Evolutionary conservation across 805 yeast species (phyloP).

Genomic region (Saccharomycopsis sp.): DNA sequence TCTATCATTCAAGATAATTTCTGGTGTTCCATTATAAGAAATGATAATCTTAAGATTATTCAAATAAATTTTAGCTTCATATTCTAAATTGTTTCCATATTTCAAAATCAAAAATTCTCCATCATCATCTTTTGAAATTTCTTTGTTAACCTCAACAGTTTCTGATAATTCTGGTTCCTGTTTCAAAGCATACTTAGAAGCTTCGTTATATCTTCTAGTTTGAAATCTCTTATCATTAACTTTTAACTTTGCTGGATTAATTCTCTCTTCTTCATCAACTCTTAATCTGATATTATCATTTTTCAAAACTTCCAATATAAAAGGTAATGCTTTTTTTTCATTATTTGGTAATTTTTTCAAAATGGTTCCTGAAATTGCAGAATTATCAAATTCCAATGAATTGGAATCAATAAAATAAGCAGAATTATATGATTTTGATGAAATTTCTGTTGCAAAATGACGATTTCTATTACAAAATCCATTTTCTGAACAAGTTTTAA

Average conservation of each 20-base stretch:
- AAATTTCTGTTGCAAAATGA: conserved; percentile 40
- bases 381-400: conserved; percentile 24
- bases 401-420: conserved; percentile 33
- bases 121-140: conserved; percentile 10
- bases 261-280: conserved; percentile 51
- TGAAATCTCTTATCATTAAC: conserved; percentile 25
- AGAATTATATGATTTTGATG: conserved; percentile 25
- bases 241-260: conserved; percentile 20
- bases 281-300: conserved; percentile 51
- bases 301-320: conserved; percentile 44
- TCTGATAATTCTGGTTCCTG: conserved; percentile 22
- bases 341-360: conserved; percentile 35
- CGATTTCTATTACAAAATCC: conserved; percentile 82
- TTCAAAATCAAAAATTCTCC: conserved; percentile 18
- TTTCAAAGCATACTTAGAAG: conserved; percentile 48
- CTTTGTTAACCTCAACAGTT: conserved; percentile 20
- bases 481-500: conserved; percentile 67
- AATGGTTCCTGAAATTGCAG: conserved; percentile 35
- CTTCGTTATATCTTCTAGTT: conserved; percentile 46
- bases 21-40: conserved; percentile 32
- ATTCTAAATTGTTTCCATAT: conserved; percentile 32
- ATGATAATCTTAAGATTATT: conserved; percentile 43
- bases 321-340: conserved; percentile 37
- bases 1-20: conserved; percentile 57
- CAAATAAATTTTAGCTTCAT: conserved; percentile 33